Percentiles rank a stretch among this genome's conserved stretches.
phyloP scores from a whole-genome alignment of 2,329 filamentous ascomycete genomes.

The Pseudohalonectria lignicola region DNA sequence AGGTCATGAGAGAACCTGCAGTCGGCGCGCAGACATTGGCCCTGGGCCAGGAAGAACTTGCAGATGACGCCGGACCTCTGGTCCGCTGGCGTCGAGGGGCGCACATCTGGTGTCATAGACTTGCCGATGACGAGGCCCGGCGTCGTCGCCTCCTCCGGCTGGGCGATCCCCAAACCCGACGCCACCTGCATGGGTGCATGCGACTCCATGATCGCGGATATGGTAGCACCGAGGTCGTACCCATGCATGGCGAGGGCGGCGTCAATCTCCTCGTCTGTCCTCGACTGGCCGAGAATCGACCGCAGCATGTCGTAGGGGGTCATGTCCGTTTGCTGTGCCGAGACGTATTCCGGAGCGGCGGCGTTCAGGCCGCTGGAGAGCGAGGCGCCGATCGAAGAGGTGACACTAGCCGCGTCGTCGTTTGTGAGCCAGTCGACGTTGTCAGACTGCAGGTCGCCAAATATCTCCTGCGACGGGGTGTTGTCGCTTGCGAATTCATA shows the following conservation, averaged over 20 bases:
- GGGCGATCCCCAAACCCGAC: slow-evolving; percentile 20
- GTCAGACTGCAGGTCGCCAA: slow-evolving; percentile 84
- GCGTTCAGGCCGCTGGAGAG: slow-evolving; percentile 69
- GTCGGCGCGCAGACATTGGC: slow-evolving; percentile 90
- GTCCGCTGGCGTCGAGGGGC: slow-evolving; percentile 66
- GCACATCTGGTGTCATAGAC: slow-evolving; percentile 65
- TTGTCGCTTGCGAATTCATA: slow-evolving; percentile 88
- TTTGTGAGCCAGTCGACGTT: slow-evolving; percentile 97
- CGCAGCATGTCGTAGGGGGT: slow-evolving; percentile 96
- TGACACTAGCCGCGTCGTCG: slow-evolving; percentile 70
- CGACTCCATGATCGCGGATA: slow-evolving; percentile 75
- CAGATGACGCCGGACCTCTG: slow-evolving; percentile 84
- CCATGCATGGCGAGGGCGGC: slow-evolving; percentile 78
- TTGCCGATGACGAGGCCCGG: slow-evolving; percentile 76
- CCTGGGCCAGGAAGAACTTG: slow-evolving; percentile 92
- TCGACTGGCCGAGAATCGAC: slow-evolving; percentile 81
- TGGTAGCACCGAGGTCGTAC: slow-evolving; percentile 87
- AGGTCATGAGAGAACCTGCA: slow-evolving; percentile 96
- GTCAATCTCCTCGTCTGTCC: slow-evolving; percentile 90
- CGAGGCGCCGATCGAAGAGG: slow-evolving; percentile 59
- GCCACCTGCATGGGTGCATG: background rate
- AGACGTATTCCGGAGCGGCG: slow-evolving; percentile 68
- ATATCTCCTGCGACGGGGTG: slow-evolving; percentile 69
- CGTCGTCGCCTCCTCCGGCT: slow-evolving; percentile 24
- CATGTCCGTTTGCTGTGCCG: slow-evolving; percentile 72